phyloP scores from a whole-genome alignment of 2,329 filamentous ascomycete species.

The Dissoconium aciculare region DNA sequence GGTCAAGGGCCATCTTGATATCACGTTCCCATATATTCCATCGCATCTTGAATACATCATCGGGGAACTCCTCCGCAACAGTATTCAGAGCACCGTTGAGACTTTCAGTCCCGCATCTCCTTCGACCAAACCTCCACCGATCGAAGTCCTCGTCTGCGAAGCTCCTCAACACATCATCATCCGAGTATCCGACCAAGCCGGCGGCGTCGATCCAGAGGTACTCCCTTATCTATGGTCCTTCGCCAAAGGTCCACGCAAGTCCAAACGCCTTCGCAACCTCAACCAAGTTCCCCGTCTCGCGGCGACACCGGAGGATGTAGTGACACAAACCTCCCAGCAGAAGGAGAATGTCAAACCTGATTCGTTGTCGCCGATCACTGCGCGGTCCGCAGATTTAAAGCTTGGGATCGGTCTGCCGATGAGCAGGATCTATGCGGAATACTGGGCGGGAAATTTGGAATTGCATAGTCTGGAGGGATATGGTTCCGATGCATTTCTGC shows the following conservation, averaged over 20 bases:
- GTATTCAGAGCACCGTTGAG: constrained; percentile 82
- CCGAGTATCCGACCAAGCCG: constrained; percentile 86
- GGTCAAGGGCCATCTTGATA: constrained; percentile 70
- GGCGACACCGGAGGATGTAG: constrained; percentile 69
- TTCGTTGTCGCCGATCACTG: constrained; percentile 66
- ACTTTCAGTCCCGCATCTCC: constrained; percentile 45
- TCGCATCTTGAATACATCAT: constrained; percentile 95
- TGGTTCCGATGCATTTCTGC: constrained; percentile 86
- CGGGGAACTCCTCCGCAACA: constrained; percentile 86
- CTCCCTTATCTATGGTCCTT: constrained; percentile 93
- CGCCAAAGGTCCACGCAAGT: constrained; percentile 72
- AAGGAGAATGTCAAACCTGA: background rate
- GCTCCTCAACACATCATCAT: constrained; percentile 91
- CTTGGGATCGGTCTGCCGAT: constrained; percentile 88
- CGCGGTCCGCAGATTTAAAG: constrained; percentile 68
- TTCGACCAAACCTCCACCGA: constrained; percentile 51
- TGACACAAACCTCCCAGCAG: constrained; percentile 4
- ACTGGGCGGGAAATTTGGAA: constrained; percentile 88
- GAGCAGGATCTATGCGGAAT: constrained; percentile 89
- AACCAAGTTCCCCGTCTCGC: constrained; percentile 78
- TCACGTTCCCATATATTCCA: constrained; percentile 90
- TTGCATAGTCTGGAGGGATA: constrained; percentile 90
- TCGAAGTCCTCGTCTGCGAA: constrained; percentile 90
- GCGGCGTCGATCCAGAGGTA: constrained; percentile 73
- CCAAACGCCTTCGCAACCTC: constrained; percentile 68